Conservation (phyloP, 441 rosid genomes). For the Populus hybrid region DNA sequence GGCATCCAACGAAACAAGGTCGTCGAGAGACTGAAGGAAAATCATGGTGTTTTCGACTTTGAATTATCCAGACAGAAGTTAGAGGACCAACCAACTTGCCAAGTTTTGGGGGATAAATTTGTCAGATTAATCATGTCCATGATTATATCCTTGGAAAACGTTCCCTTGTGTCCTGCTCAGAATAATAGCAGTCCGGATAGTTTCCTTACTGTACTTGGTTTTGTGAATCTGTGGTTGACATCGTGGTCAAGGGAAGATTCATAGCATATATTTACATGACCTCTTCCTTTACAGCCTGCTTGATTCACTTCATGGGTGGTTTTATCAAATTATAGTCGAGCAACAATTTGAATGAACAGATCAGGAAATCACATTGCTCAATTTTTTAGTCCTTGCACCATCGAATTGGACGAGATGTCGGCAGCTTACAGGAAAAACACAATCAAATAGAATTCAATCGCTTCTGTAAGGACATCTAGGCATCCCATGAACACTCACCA, state of each 20-base stretch:
- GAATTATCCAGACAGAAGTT: constrained; percentile 51
- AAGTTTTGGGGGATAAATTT: constrained; percentile 72
- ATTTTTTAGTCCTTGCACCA: neutral
- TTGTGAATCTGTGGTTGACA: neutral
- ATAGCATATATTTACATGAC: neutral
- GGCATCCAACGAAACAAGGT: constrained; percentile 63
- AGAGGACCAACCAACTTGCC: constrained; percentile 61
- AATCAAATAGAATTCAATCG: neutral
- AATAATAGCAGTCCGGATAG: neutral
- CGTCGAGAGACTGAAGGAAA: constrained; percentile 57
- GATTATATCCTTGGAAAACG: neutral
- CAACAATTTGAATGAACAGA: neutral
- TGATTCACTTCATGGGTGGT: too few relatives aligned
- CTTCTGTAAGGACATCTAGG: neutral
- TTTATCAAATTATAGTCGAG: too few relatives aligned
- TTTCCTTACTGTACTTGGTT: neutral
- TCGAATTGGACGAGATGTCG: neutral
- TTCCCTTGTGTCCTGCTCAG: neutral
- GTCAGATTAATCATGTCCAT: constrained; percentile 36
- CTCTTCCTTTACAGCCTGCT: neutral
- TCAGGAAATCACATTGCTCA: neutral
- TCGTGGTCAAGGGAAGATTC: neutral
- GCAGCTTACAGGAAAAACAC: neutral
- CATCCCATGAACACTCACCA: neutral
- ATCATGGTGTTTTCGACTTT: constrained; percentile 51